Evolutionary conservation across 345 rosid genomes (phyloP), one percentile per base, ranked within the genome.

Genomic region (Populus pruinosa): DNA sequence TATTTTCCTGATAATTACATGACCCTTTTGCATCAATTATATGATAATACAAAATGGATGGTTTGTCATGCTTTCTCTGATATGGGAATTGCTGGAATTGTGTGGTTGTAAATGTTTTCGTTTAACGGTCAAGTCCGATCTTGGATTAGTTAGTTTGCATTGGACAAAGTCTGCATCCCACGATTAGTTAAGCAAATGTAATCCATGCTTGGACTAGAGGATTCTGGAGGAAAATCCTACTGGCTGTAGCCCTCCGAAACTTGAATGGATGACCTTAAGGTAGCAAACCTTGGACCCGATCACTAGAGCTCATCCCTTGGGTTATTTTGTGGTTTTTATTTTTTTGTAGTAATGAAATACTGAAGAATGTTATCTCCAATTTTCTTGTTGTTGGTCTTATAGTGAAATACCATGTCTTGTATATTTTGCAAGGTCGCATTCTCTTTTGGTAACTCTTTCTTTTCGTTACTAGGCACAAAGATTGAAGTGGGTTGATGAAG

Each of bases 401-500:
- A 56, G 25, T 8, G 23, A 56, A n/a, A 56, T 23, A 9, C 23
- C 12, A 56, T n/a, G 25, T 10, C 62, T 56, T 56, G 2, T 21
- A 21, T 8, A 21, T 21, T 56, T 56, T 31, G 5, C 49, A 12
- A 17, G 38, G 63, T 6, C 23, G 31, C 41, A 16, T 39, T 49
- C 44, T 1, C 8, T 75, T 27, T 56, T 65, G 23, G 39, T 44
- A 14, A 64, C 11, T 25, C 49, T 36, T 55, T 79, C 38, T 70
- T 64, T 74, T 31, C 73, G 29, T 65, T 39, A 79, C 43, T 82
- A 93, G 98, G 98, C 91, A 27, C 85, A 69, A 73, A 89, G 96
- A 79, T 63, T 95, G 79, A 92, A 93, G 87, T 95, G 99, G 96
- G 87, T 91, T 29, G 93, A 92, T 86, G 94, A 88, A 83, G 91